Base-by-base conservation (phyloP, 2,329 filamentous ascomycete genomes). In the Cercospora janseana region DNA sequence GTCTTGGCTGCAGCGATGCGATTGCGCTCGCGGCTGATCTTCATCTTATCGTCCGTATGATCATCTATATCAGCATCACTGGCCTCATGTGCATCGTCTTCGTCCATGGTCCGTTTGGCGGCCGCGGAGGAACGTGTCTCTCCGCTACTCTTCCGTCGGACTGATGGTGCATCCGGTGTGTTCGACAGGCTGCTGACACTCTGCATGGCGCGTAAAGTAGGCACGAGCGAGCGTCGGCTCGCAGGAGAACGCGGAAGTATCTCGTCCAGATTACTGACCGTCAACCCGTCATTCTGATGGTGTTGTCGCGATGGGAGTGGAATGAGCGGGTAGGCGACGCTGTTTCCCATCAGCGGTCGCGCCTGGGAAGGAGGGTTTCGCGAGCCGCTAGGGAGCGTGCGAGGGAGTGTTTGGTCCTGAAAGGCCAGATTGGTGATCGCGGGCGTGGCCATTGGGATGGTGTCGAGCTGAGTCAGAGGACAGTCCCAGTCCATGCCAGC, bases 1-100 rank as follows among this genome's bases (percentile, higher is more conserved):
- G 50, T 52, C 23, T 52, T 52, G 15, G 40, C 45, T 6, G 50
- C 50, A 2, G 50, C 44, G 8, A 52, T 31, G 15, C 50, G 50
- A 31, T 52, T 52, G 6, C 45, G 24, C 28, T 52, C 50, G 12
- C 45, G 24, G 18, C 41, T 37, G 31, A 48, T 35, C n/a, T 47
- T 47, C 21, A 43, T 21, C 20, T 47, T 52, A 10, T 47, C 49
- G 8, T 40, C 35, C 15, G 43, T 31, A 13, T 48, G 35, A 15
- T 16, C 18, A 13, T 35, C 44, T 8, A n/a, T 35, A 20, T 26
- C 37, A 13, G 37, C 31, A 4, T 43, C 28, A 21, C 21, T 21
- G 38, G n/a, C 21, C 8, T 9, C 20, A n/a, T 26, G 45, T 4
- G 26, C 23, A 24, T 49, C 28, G 13, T 28, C 21, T 7, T 2